phyloP scores from a whole-genome alignment of 2,329 filamentous ascomycete species.

The Pyrenochaeta sp. region DNA sequence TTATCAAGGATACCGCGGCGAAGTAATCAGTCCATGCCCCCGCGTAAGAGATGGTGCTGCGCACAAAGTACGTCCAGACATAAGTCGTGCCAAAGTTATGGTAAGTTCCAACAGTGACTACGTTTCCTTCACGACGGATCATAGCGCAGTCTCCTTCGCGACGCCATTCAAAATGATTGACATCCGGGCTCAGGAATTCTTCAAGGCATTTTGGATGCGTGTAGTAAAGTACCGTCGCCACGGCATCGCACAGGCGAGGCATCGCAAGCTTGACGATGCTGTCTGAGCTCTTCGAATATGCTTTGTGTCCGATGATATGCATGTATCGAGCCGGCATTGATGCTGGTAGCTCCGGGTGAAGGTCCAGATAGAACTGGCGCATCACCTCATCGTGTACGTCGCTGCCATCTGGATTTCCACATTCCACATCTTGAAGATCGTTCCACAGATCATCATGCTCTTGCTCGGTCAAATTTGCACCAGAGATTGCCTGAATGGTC shows the following conservation, averaged over 20 bases:
- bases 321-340: constrained; percentile 5
- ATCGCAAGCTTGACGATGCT: constrained; percentile 9
- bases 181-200: constrained; percentile 19
- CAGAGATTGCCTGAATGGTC: no score
- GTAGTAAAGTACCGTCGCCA: constrained; percentile 19
- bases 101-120: constrained; percentile 20
- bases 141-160: constrained; percentile 14
- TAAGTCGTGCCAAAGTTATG: constrained; percentile 22
- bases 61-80: constrained; percentile 17
- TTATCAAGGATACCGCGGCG: constrained; percentile 11
- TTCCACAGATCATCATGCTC: constrained; percentile 4
- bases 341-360: constrained; percentile 2
- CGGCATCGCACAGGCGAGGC: constrained; percentile 23
- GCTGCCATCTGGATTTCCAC: constrained; percentile 9
- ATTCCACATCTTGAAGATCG: constrained; percentile 18
- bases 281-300: constrained; percentile 10
- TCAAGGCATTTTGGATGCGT: constrained; percentile 14
- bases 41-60: constrained; percentile 7
- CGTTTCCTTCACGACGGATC: constrained; percentile 16
- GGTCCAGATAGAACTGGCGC: constrained; percentile 5
- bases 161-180: constrained; percentile 25
- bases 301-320: constrained; percentile 18
- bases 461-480: neutral
- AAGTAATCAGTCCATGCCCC: constrained; percentile 20
- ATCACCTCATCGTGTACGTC: constrained; percentile 22